Conservation (phyloP, 2,329 filamentous ascomycete genomes). For the Alternaria tenuissima region DNA sequence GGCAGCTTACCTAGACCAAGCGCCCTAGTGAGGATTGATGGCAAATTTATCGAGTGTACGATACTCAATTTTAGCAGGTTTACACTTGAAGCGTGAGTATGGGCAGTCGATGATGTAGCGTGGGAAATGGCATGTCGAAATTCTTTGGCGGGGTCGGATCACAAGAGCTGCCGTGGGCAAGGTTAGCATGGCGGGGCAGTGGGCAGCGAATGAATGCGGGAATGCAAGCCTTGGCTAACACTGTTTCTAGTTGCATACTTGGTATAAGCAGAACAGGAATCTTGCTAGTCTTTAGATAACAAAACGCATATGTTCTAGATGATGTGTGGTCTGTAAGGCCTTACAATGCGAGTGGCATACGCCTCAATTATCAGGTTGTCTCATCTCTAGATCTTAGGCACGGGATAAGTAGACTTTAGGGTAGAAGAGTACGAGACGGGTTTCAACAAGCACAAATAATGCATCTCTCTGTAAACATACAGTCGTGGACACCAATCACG, state of each 20-base stretch:
- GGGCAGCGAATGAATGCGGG: neutral
- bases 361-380: no score
- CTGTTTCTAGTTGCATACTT: neutral
- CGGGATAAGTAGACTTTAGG: no score
- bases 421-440: neutral
- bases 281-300: no score
- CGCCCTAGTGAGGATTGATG: slow-evolving; percentile 6
- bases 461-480: neutral
- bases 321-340: no score
- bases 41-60: neutral
- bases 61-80: no score
- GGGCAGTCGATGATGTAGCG: no score
- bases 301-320: no score
- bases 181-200: neutral
- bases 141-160: neutral
- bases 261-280: neutral
- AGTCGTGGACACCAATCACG: neutral
- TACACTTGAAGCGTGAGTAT: no score
- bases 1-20: neutral
- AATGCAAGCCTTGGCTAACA: neutral
- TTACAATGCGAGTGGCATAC: no score
- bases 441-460: neutral
- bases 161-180: neutral
- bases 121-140: neutral
- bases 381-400: no score